A percentile compares a stretch with the other conserved stretches of the same genome.
Conservation (phyloP, 2,329 filamentous ascomycete species). For the Botrytis pseudocinerea region DNA sequence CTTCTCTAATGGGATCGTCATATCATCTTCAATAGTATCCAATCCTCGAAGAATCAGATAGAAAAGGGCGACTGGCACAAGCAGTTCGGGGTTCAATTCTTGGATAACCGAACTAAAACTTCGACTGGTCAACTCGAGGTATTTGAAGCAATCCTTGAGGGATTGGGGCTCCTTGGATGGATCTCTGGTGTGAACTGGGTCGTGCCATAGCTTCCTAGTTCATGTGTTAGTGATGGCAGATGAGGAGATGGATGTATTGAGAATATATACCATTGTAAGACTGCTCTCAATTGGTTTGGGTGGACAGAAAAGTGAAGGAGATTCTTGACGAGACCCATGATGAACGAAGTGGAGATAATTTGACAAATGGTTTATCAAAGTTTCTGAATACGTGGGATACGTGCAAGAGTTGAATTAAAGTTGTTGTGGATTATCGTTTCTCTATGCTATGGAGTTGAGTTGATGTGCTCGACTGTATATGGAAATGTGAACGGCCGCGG, state of each 20-base stretch:
- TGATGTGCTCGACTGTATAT: not conserved
- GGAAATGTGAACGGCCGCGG: slow-evolving; percentile 7
- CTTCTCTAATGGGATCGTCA: slow-evolving; percentile 77
- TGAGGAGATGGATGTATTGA: not conserved
- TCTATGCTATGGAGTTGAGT: not conserved
- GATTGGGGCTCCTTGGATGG: slow-evolving; percentile 71
- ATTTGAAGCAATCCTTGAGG: slow-evolving; percentile 80
- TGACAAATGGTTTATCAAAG: not conserved
- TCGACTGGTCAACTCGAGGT: slow-evolving; percentile 83
- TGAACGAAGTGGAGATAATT: slow-evolving; percentile 35
- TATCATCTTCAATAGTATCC: slow-evolving; percentile 99
- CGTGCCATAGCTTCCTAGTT: slow-evolving; percentile 91
- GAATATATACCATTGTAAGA: slow-evolving; percentile 76
- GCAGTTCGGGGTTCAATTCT: slow-evolving; percentile 90
- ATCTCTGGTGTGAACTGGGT: slow-evolving; percentile 84
- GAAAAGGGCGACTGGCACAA: slow-evolving; percentile 86
- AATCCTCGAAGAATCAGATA: slow-evolving; percentile 90
- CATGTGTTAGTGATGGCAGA: slow-evolving; percentile 24
- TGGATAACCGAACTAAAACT: slow-evolving; percentile 93
- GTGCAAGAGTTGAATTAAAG: not conserved
- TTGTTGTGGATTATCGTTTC: slow-evolving; percentile 2
- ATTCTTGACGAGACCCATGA: slow-evolving; percentile 55
- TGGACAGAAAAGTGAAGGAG: slow-evolving; percentile 73
- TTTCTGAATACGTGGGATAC: not conserved
- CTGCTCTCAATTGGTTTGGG: slow-evolving; percentile 74